Percentiles rank a stretch among this genome's conserved stretches.
phyloP scores from a whole-genome alignment of 2,329 filamentous ascomycete genomes.

The Chrysosporium keratinophilum region DNA sequence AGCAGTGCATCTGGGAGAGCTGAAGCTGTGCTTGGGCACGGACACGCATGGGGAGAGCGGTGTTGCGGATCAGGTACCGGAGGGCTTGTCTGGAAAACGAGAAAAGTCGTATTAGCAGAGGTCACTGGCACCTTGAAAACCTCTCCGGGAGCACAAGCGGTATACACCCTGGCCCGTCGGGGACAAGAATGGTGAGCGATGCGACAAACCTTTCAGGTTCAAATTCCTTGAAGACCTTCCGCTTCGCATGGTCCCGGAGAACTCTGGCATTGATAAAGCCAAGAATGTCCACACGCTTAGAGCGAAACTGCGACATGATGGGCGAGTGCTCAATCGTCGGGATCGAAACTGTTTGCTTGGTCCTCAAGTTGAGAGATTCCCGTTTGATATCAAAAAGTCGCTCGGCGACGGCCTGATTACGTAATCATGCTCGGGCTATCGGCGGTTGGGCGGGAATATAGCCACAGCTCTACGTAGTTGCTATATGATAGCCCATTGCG shows the following conservation, averaged over 20 bases:
- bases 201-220: slow-evolving; percentile 71
- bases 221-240: slow-evolving; percentile 75
- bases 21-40: slow-evolving; percentile 89
- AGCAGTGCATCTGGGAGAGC: slow-evolving; percentile 88
- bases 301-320: slow-evolving; percentile 71
- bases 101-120: neutral
- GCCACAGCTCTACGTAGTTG: neutral
- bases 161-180: neutral
- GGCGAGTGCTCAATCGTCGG: neutral
- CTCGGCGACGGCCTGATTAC: neutral
- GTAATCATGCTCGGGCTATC: too few species aligned
- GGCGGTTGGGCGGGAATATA: neutral
- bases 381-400: neutral
- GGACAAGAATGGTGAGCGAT: neutral
- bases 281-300: slow-evolving; percentile 81
- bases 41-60: slow-evolving; percentile 65
- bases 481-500: too few species aligned
- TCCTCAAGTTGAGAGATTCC: neutral
- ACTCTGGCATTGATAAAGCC: slow-evolving; percentile 77
- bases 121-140: neutral
- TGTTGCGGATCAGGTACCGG: slow-evolving; percentile 89
- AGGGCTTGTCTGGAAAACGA: slow-evolving; percentile 62
- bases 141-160: neutral
- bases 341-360: neutral
- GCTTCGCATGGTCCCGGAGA: slow-evolving; percentile 93